Conservation (phyloP, 768 basidiomycete genomes). For the Albatrellus ellisii region DNA sequence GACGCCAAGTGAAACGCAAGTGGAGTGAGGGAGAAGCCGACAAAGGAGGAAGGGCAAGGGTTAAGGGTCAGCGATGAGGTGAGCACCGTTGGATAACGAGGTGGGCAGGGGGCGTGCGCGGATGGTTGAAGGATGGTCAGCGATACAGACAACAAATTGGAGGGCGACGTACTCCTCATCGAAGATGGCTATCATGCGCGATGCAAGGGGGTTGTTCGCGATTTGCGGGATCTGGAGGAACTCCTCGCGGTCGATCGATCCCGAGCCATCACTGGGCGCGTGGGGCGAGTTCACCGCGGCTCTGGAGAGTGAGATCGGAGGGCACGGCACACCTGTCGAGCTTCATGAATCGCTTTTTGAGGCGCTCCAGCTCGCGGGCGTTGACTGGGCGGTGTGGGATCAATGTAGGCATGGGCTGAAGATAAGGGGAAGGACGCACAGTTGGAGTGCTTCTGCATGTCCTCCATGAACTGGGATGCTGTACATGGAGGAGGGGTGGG, state of each 20-base stretch:
- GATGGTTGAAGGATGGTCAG: too few species aligned
- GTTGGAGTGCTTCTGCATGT: slow-evolving; percentile 95
- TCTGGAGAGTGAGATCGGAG: not conserved
- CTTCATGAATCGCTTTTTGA: slow-evolving; percentile 99
- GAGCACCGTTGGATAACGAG: too few species aligned
- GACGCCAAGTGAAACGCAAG: too few species aligned
- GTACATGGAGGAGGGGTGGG: slow-evolving; percentile 4
- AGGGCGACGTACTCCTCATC: slow-evolving; percentile 80
- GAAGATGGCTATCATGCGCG: slow-evolving; percentile 98
- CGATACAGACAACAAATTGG: too few species aligned
- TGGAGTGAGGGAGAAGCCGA: too few species aligned
- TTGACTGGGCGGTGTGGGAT: slow-evolving; percentile 52
- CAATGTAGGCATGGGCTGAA: not conserved
- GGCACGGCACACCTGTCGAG: slow-evolving; percentile 62
- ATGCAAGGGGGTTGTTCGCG: slow-evolving; percentile 92
- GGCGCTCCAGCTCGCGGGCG: slow-evolving; percentile 80
- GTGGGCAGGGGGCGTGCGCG: too few species aligned
- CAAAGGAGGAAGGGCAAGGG: too few species aligned
- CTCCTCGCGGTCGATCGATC: slow-evolving; percentile 97
- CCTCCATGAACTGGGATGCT: slow-evolving; percentile 95
- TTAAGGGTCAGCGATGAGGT: too few species aligned
- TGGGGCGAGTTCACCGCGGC: not conserved
- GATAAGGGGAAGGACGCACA: slow-evolving; percentile 42
- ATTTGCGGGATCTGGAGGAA: slow-evolving; percentile 99
- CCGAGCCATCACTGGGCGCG: slow-evolving; percentile 75